phyloP scores from a whole-genome alignment of 2,329 filamentous ascomycete species.

The Pyricularia grisea region DNA sequence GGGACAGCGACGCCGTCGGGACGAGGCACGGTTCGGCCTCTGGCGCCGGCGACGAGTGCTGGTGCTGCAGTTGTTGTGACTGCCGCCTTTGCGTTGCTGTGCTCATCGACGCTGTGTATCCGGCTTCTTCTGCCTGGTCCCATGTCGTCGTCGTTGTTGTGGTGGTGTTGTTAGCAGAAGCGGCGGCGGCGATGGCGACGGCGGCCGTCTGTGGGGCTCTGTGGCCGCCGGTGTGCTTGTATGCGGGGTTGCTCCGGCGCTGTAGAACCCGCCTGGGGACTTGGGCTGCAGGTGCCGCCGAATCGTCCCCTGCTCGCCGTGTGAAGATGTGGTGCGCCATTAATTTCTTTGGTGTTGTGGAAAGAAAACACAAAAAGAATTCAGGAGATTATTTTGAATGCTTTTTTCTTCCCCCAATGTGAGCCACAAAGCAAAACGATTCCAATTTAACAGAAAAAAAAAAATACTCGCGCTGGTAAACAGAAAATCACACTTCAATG shows the following conservation, averaged over 20 bases:
- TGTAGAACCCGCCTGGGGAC: not conserved
- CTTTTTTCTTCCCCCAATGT: too few species aligned
- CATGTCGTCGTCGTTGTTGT: not conserved
- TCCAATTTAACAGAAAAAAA: too few species aligned
- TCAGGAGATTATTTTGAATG: not conserved
- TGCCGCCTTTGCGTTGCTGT: not conserved
- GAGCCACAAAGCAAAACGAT: too few species aligned
- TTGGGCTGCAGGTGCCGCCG: not conserved
- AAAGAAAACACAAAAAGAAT: not conserved
- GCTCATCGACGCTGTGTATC: not conserved
- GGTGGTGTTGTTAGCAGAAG: not conserved
- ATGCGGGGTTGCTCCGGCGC: constrained; percentile 3
- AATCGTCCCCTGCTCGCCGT: not conserved
- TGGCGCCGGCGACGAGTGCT: too few species aligned
- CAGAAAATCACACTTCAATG: not conserved
- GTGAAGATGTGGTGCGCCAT: constrained; percentile 4
- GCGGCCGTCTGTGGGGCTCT: not conserved
- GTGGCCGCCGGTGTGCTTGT: not conserved
- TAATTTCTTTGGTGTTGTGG: not conserved
- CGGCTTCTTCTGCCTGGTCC: not conserved
- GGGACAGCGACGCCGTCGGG: not conserved
- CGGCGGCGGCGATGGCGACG: not conserved
- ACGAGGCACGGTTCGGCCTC: not conserved
- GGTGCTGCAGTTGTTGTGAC: not conserved
- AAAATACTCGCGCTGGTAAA: not conserved